Conservation (phyloP, 2,329 filamentous ascomycete species). For the Dothistroma pini region DNA sequence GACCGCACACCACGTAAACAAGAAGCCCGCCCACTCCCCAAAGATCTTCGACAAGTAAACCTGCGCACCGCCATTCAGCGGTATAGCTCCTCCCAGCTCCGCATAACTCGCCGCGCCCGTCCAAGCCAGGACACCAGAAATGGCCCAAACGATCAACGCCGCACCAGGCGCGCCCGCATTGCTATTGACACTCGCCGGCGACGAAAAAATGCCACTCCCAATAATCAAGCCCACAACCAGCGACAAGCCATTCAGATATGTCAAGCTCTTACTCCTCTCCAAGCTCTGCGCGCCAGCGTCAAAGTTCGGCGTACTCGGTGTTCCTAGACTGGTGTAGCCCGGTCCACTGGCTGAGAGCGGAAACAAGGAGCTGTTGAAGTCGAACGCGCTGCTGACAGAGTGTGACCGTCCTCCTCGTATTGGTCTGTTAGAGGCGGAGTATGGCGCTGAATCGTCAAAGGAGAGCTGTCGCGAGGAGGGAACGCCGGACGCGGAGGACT, state of each 20-base stretch:
- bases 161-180: constrained; percentile 91
- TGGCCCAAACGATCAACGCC: constrained; percentile 82
- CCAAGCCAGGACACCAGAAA: constrained; percentile 92
- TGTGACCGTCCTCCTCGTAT: constrained; percentile 53
- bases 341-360: constrained; percentile 73
- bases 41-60: constrained; percentile 96
- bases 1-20: constrained; percentile 96
- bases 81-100: constrained; percentile 91
- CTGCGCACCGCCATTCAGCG: constrained; percentile 89
- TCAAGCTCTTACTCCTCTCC: constrained; percentile 94
- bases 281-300: constrained; percentile 53
- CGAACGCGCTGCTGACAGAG: constrained; percentile 89
- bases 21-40: constrained; percentile 84
- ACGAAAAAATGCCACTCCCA: constrained; percentile 93
- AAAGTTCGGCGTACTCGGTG: constrained; percentile 58
- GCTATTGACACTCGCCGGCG: constrained; percentile 84
- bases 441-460: constrained; percentile 60
- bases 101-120: constrained; percentile 94
- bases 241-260: constrained; percentile 88
- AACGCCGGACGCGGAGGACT: constrained; percentile 69
- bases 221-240: constrained; percentile 92
- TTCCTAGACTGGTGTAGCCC: constrained; percentile 78
- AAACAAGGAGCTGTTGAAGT: constrained; percentile 90
- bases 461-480: constrained; percentile 91
- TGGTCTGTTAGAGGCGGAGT: not conserved